phyloP scores from a whole-genome alignment of 805 yeast species.

The Candida taoyuanica region DNA sequence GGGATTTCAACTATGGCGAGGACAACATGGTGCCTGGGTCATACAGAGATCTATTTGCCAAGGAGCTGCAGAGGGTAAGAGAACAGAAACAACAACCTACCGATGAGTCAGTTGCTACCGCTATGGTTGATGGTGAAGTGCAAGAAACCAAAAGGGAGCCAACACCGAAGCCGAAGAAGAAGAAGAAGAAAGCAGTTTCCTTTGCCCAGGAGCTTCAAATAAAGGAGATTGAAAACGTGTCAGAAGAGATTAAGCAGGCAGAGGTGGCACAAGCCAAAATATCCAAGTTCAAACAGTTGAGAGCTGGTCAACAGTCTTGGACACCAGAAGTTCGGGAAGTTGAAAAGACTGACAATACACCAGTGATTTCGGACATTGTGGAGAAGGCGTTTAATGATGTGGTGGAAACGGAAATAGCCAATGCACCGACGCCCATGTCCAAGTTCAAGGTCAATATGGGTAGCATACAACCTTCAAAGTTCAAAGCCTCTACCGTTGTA shows the following conservation, averaged over 20 bases:
- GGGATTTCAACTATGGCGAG: slow-evolving; percentile 15
- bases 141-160: background rate
- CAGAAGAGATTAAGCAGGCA: slow-evolving; percentile 38
- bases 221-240: slow-evolving; percentile 55
- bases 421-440: slow-evolving; percentile 20
- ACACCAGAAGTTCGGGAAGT: background rate
- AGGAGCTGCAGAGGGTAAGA: slow-evolving; percentile 22
- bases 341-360: background rate
- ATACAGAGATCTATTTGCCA: slow-evolving; percentile 18
- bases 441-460: slow-evolving; percentile 23
- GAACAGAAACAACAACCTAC: slow-evolving; percentile 3
- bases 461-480: background rate
- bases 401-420: background rate
- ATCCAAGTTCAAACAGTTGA: slow-evolving; percentile 21
- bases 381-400: slow-evolving; percentile 9
- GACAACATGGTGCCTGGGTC: slow-evolving; percentile 19
- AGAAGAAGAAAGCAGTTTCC: slow-evolving; percentile 43
- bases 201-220: slow-evolving; percentile 50
- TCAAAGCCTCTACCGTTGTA: slow-evolving; percentile 1
- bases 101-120: background rate
- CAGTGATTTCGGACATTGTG: slow-evolving; percentile 2
- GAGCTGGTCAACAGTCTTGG: slow-evolving; percentile 1
- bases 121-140: slow-evolving; percentile 9
- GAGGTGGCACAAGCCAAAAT: slow-evolving; percentile 13
- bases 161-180: background rate